Conservation (phyloP, 2,329 filamentous ascomycete species). For the Cytospora paraplurivora region DNA sequence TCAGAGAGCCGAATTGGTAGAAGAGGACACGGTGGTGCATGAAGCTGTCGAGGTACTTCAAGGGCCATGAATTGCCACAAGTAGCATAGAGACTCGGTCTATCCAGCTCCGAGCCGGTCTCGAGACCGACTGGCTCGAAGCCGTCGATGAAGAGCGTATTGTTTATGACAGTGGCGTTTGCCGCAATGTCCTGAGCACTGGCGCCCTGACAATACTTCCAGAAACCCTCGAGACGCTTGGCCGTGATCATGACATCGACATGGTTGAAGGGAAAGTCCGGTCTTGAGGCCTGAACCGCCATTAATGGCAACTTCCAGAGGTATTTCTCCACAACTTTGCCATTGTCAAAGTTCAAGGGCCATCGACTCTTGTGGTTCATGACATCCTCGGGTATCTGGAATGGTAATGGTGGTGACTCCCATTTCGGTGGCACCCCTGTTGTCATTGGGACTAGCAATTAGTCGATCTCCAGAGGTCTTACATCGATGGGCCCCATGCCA, state of each 20-base stretch:
- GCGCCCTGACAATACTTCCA: background rate
- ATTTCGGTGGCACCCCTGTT: background rate
- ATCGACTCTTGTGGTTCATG: background rate
- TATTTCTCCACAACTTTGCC: background rate
- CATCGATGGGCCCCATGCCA: background rate
- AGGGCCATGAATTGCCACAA: background rate
- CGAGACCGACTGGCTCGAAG: background rate
- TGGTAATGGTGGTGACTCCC: background rate
- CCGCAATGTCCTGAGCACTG: too few relatives aligned
- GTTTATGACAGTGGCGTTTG: background rate
- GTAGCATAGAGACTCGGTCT: background rate
- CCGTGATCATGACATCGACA: constrained; percentile 8
- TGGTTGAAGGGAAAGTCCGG: background rate
- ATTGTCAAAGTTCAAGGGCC: background rate
- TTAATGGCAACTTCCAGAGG: constrained; percentile 2
- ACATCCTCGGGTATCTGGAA: background rate
- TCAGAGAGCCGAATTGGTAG: background rate
- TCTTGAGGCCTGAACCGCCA: background rate
- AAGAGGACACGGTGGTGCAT: background rate
- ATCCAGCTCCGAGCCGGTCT: background rate
- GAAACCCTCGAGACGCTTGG: background rate
- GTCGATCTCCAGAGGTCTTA: background rate
- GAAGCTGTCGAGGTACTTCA: background rate
- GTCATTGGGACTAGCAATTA: background rate
- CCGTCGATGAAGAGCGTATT: background rate